A percentile compares a stretch with the other conserved stretches of the same genome.
Evolutionary conservation across 441 rosid species (phyloP).

Genomic region (Capsella rubella): DNA sequence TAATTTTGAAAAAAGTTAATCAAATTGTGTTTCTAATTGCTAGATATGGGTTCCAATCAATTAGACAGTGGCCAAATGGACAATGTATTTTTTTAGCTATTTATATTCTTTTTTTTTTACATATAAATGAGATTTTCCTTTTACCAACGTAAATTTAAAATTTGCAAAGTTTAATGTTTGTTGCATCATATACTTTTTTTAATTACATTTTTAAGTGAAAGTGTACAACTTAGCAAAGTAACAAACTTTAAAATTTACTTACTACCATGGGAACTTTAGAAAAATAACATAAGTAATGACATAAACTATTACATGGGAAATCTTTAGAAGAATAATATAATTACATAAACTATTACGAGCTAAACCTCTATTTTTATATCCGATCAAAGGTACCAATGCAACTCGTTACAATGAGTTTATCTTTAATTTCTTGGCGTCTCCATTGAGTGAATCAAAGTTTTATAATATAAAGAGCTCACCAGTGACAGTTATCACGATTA

Average conservation of each 20-base stretch:
- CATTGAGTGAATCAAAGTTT: conserved; percentile 6
- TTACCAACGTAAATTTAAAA: background rate
- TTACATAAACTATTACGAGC: background rate
- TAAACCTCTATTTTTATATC: background rate
- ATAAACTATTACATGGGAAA: background rate
- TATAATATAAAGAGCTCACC: conserved; percentile 4
- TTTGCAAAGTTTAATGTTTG: background rate
- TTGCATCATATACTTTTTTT: background rate
- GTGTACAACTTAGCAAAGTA: background rate
- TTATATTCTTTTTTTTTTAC: too few species aligned
- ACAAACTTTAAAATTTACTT: background rate
- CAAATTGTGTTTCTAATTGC: too few species aligned
- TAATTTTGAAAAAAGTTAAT: too few species aligned
- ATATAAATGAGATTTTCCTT: background rate
- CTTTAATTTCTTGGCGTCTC: conserved; percentile 6
- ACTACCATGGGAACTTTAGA: background rate
- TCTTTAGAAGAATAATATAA: background rate
- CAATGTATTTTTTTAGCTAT: too few species aligned
- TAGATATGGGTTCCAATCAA: too few species aligned
- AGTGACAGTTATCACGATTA: conserved; percentile 3
- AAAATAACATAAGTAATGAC: background rate
- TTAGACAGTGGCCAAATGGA: too few species aligned
- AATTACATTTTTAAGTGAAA: background rate
- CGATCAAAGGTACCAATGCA: background rate
- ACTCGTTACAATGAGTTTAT: conserved; percentile 10